Conservation (phyloP, 805 yeast species). For the Barnettozyma siamensis region DNA sequence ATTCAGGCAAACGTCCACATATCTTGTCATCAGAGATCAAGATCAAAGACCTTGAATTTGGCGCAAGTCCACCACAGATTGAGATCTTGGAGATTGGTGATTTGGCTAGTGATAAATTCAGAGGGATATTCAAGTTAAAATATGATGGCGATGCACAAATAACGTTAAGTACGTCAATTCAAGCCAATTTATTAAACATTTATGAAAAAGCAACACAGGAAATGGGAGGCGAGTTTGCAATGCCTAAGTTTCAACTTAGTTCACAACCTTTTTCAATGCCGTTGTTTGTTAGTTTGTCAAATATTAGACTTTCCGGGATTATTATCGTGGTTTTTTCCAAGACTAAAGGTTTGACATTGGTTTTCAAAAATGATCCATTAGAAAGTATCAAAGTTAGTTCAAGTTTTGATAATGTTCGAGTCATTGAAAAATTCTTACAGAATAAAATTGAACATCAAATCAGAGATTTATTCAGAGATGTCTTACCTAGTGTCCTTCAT, state of each 20-base stretch:
- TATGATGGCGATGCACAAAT: slow-evolving; percentile 73
- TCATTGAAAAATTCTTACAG: slow-evolving; percentile 77
- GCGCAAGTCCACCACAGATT: slow-evolving; percentile 65
- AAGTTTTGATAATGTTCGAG: slow-evolving; percentile 80
- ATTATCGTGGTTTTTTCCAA: slow-evolving; percentile 80
- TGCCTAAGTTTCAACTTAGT: slow-evolving; percentile 63
- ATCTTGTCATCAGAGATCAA: slow-evolving; percentile 63
- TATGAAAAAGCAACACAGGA: slow-evolving; percentile 33
- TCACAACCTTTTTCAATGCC: slow-evolving; percentile 72
- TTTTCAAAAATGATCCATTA: slow-evolving; percentile 83
- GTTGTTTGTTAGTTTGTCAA: slow-evolving; percentile 65
- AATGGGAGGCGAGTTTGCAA: slow-evolving; percentile 43
- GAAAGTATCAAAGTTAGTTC: slow-evolving; percentile 78
- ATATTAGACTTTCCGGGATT: slow-evolving; percentile 70
- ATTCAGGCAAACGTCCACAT: slow-evolving; percentile 66
- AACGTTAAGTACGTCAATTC: slow-evolving; percentile 71
- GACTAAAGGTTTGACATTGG: slow-evolving; percentile 78
- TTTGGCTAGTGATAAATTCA: slow-evolving; percentile 63
- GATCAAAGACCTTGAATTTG: slow-evolving; percentile 67
- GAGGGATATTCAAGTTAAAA: slow-evolving; percentile 76
- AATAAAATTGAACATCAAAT: slow-evolving; percentile 78
- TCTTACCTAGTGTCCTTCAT: slow-evolving; percentile 75
- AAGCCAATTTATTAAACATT: slow-evolving; percentile 77
- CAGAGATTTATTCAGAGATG: slow-evolving; percentile 74
- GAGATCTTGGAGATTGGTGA: slow-evolving; percentile 84